Percentiles rank a stretch among this genome's conserved stretches.
Evolutionary conservation across 1,284 basidiomycete species (phyloP).

Genomic region (Stygiomarasmius scandens): DNA sequence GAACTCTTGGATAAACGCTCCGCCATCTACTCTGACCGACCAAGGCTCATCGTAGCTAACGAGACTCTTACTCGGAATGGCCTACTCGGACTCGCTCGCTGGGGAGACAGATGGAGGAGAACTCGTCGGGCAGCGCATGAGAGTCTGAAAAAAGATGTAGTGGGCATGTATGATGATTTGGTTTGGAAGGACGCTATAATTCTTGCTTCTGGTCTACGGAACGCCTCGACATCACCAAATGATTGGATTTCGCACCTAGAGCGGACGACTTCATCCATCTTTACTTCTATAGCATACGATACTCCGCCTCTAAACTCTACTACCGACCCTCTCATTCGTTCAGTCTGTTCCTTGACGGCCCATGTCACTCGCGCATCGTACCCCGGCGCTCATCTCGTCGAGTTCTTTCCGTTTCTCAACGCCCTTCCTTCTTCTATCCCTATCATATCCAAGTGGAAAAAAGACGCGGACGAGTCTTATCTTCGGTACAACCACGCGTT

Average conservation of each 20-base stretch:
- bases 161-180: not conserved
- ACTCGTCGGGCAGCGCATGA: conserved; percentile 31
- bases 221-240: not conserved
- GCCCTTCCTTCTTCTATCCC: conserved; percentile 22
- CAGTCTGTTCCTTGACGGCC: not conserved
- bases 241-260: not conserved
- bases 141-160: conserved; percentile 44
- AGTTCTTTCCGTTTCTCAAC: conserved; percentile 14
- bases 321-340: not conserved
- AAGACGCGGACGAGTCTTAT: conserved; percentile 15
- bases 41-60: conserved; percentile 6
- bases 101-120: conserved; percentile 32
- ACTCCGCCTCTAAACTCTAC: conserved; percentile 1
- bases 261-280: not conserved
- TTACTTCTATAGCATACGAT: conserved; percentile 5
- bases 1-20: not conserved
- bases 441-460: conserved; percentile 17
- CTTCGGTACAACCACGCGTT: conserved; percentile 16
- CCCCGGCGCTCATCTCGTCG: conserved; percentile 10
- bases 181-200: not conserved
- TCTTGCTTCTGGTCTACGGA: not conserved
- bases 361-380: not conserved
- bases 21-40: conserved; percentile 11
- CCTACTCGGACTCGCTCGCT: conserved; percentile 1
- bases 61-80: conserved; percentile 3